These are phyloP conservation scores for Lasiosphaeria hispida DNA, from an alignment of 495 filamentous ascomycete species.

Conservation along the genomic window DNA sequence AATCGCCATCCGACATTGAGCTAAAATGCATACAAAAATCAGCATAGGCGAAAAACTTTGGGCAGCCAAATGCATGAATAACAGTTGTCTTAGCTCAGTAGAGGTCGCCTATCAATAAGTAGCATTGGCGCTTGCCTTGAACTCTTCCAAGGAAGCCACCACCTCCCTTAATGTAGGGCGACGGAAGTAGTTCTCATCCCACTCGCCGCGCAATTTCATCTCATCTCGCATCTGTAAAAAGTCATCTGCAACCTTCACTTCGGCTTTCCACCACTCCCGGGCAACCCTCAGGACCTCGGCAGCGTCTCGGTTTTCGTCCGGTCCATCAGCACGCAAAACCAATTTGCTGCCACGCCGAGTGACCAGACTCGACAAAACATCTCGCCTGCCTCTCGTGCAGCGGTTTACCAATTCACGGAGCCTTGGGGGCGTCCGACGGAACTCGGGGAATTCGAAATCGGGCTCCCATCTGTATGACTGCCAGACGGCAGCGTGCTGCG, in stretches of 20 bases:
- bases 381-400: slow-evolving; percentile 44
- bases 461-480: slow-evolving; percentile 48
- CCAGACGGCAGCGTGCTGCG: slow-evolving; percentile 47
- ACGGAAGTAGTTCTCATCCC: slow-evolving; percentile 43
- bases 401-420: slow-evolving; percentile 40
- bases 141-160: slow-evolving; percentile 3
- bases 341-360: slow-evolving; percentile 38
- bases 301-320: slow-evolving; percentile 14
- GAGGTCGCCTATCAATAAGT: neutral
- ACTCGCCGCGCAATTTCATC: slow-evolving; percentile 31
- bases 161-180: slow-evolving; percentile 40
- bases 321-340: slow-evolving; percentile 23
- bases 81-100: too few relatives aligned
- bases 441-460: slow-evolving; percentile 47
- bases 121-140: neutral
- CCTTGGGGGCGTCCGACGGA: slow-evolving; percentile 34
- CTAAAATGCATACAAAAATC: too few relatives aligned
- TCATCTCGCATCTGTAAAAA: slow-evolving; percentile 34
- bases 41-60: too few relatives aligned
- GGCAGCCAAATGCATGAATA: too few relatives aligned
- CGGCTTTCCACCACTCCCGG: slow-evolving; percentile 39
- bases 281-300: slow-evolving; percentile 33
- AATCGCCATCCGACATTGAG: too few relatives aligned
- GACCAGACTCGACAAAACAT: slow-evolving; percentile 34
- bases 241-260: slow-evolving; percentile 40